Conservation (phyloP, 2,329 filamentous ascomycete genomes). For the Clathrospora elynae region DNA sequence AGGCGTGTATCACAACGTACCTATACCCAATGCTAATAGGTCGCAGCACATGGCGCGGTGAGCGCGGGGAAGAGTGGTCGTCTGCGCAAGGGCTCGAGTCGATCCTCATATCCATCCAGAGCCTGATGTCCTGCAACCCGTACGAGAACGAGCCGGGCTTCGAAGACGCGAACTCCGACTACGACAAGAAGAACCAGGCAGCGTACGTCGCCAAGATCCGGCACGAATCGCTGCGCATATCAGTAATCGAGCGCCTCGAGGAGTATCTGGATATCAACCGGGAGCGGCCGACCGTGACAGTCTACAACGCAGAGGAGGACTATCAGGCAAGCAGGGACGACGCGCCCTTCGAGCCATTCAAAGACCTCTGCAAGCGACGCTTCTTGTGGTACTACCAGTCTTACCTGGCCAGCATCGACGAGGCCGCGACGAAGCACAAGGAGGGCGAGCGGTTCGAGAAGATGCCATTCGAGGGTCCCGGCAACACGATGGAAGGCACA, state of each 20-base stretch:
- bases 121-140: slow-evolving; percentile 89
- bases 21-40: slow-evolving; percentile 15
- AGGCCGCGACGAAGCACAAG: slow-evolving; percentile 65
- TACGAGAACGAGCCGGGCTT: slow-evolving; percentile 97
- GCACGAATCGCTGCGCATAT: slow-evolving; percentile 86
- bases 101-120: slow-evolving; percentile 93
- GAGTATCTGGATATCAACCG: slow-evolving; percentile 70
- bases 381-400: slow-evolving; percentile 97
- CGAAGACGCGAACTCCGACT: slow-evolving; percentile 70
- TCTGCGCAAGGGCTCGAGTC: slow-evolving; percentile 95
- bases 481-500: slow-evolving; percentile 82
- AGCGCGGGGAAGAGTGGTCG: slow-evolving; percentile 92
- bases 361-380: slow-evolving; percentile 84
- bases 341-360: slow-evolving; percentile 80
- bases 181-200: slow-evolving; percentile 74
- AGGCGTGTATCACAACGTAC: no score
- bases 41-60: slow-evolving; percentile 85
- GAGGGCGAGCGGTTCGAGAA: slow-evolving; percentile 69
- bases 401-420: slow-evolving; percentile 73
- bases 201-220: slow-evolving; percentile 86
- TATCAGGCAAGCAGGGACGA: slow-evolving; percentile 57
- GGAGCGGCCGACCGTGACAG: slow-evolving; percentile 44
- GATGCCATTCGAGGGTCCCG: slow-evolving; percentile 83
- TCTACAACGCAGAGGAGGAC: slow-evolving; percentile 58
- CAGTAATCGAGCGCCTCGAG: slow-evolving; percentile 85